Conservation (phyloP, 306 rosid genomes). For the Ormosia emarginata region DNA sequence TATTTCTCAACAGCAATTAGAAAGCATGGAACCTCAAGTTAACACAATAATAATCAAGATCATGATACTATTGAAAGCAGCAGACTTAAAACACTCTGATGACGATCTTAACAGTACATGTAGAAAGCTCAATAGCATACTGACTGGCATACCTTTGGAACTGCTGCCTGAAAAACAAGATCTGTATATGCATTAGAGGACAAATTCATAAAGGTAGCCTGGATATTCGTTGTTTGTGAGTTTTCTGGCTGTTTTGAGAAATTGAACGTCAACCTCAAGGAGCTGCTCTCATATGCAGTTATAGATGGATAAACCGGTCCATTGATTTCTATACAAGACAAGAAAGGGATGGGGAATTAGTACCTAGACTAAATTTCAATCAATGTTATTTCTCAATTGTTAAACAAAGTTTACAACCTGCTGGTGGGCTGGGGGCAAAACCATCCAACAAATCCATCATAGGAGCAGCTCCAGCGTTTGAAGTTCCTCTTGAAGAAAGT, state of each 20-base stretch:
- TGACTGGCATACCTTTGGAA: slow-evolving; percentile 69
- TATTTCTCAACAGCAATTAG: background rate
- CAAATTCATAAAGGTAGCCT: slow-evolving; percentile 70
- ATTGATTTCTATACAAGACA: slow-evolving; percentile 43
- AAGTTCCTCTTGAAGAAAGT: slow-evolving; percentile 39
- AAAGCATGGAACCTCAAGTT: slow-evolving; percentile 10
- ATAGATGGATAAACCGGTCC: slow-evolving; percentile 67
- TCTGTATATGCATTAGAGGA: slow-evolving; percentile 49
- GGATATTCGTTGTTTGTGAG: slow-evolving; percentile 58
- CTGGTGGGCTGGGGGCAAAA: slow-evolving; percentile 42
- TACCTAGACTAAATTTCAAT: background rate
- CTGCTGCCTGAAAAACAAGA: slow-evolving; percentile 90
- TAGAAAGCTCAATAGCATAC: background rate
- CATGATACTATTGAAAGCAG: background rate
- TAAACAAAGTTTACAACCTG: slow-evolving; percentile 36
- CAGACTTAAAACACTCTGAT: background rate
- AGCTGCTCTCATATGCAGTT: slow-evolving; percentile 73
- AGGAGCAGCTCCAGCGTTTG: slow-evolving; percentile 47
- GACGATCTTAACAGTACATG: background rate
- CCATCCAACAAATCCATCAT: slow-evolving; percentile 60
- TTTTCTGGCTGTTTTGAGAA: slow-evolving; percentile 70
- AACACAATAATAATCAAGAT: background rate
- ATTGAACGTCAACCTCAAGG: slow-evolving; percentile 58
- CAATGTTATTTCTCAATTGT: background rate
- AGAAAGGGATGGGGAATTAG: slow-evolving; percentile 8